Percentiles rank a stretch among this genome's conserved stretches.
These are phyloP conservation scores for Penicillium sp. DNA, from an alignment of 2,329 filamentous ascomycete species.

Conservation along the genomic window DNA sequence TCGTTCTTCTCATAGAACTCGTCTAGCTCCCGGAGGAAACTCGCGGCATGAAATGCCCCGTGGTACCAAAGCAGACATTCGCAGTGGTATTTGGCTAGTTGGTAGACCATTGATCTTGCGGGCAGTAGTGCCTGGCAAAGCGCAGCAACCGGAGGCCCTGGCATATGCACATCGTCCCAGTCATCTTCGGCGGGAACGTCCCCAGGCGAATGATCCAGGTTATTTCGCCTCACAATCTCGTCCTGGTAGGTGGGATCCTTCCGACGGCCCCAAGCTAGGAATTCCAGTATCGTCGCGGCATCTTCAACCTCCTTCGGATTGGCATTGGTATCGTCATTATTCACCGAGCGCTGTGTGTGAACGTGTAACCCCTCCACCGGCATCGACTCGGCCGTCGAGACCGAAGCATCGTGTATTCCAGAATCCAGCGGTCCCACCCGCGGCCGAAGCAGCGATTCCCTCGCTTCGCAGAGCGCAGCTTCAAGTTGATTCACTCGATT, in stretches of 20 bases:
- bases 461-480: constrained; percentile 22
- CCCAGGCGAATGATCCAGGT: constrained; percentile 27
- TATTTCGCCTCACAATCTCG: constrained; percentile 22
- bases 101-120: constrained; percentile 15
- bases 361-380: background rate
- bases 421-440: constrained; percentile 2
- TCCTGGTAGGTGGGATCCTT: constrained; percentile 43
- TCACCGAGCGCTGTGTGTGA: background rate
- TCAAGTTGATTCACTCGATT: constrained; percentile 32
- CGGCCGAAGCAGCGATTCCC: constrained; percentile 4
- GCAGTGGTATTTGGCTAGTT: constrained; percentile 43
- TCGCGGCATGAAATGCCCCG: constrained; percentile 36
- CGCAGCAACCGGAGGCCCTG: constrained; percentile 8
- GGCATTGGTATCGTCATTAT: background rate
- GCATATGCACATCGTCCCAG: constrained; percentile 6
- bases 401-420: background rate
- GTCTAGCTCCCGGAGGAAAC: constrained; percentile 39
- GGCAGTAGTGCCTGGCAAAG: constrained; percentile 44
- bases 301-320: constrained; percentile 35
- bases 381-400: constrained; percentile 8
- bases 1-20: constrained; percentile 39
- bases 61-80: constrained; percentile 44
- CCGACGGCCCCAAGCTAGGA: constrained; percentile 51
- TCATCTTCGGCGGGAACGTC: constrained; percentile 19
- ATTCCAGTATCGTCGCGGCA: constrained; percentile 52